Evolutionary conservation across 352 stramenopile genomes (phyloP).

Genomic region (Phytopythium litorale): DNA sequence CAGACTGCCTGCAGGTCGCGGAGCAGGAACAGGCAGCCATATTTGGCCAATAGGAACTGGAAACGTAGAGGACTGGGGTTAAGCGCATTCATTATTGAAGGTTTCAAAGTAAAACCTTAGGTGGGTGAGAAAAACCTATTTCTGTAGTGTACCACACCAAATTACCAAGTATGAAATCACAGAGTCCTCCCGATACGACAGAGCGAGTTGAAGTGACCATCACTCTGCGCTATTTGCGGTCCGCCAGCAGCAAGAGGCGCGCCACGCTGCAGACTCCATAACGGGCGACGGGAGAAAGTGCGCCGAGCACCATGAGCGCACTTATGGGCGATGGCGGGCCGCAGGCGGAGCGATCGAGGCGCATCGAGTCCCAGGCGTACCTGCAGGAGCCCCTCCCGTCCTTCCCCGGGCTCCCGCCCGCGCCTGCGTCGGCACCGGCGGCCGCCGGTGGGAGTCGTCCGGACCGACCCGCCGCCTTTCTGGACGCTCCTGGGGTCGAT

Average conservation of each 20-base stretch:
- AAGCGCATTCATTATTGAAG: no score
- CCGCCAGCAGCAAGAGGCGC: background rate
- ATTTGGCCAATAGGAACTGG: no score
- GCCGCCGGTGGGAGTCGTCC: background rate
- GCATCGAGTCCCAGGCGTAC: slow-evolving; percentile 24
- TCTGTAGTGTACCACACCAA: no score
- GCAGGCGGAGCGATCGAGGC: slow-evolving; percentile 29
- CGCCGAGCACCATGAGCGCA: background rate
- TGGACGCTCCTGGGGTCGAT: background rate
- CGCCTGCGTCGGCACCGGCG: background rate
- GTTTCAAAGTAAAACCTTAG: no score
- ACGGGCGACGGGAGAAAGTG: background rate
- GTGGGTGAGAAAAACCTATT: no score
- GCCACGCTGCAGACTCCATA: background rate
- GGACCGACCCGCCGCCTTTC: background rate
- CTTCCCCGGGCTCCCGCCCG: slow-evolving; percentile 5
- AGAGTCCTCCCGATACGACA: background rate
- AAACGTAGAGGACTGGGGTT: no score
- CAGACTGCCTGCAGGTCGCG: no score
- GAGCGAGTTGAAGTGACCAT: slow-evolving; percentile 2
- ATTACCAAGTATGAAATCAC: background rate
- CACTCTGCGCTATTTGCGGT: background rate
- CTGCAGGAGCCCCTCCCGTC: slow-evolving; percentile 8
- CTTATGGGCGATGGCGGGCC: slow-evolving; percentile 19
- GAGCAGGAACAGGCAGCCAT: no score